Evolutionary conservation across 768 basidiomycete species (phyloP).

Genomic region (Neoboletus magnificus): DNA sequence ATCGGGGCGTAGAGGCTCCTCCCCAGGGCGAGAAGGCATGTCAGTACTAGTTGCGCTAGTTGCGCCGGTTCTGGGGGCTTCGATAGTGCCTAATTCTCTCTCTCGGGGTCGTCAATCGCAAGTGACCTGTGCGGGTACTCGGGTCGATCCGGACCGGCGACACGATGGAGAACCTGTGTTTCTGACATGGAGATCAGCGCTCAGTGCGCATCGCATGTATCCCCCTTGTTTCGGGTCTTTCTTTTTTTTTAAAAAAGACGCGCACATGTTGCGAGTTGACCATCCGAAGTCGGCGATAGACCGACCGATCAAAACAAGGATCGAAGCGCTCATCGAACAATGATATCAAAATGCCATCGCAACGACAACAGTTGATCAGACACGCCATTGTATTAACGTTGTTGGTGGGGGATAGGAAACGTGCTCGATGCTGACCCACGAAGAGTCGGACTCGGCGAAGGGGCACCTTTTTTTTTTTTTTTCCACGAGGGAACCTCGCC

Average conservation of each 20-base stretch:
- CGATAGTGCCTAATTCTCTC: not conserved
- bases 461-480: not conserved
- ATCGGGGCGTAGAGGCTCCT: not conserved
- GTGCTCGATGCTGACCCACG: not conserved
- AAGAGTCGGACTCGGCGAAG: not conserved
- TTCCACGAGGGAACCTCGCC: not conserved
- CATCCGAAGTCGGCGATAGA: not conserved
- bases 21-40: not conserved
- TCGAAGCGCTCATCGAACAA: not conserved
- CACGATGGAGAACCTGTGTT: not conserved
- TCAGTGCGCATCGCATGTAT: not conserved
- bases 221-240: not conserved
- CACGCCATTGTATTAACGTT: not conserved
- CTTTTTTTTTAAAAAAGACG: not conserved
- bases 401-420: not conserved
- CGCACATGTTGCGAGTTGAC: not conserved
- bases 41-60: no score
- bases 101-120: not conserved
- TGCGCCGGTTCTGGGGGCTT: no score
- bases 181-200: not conserved
- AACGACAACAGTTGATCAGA: not conserved
- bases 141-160: constrained; percentile 5
- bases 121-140: not conserved
- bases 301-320: constrained; percentile 5
- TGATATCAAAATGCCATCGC: not conserved